Evolutionary conservation across 352 stramenopile genomes (phyloP), one percentile per base, ranked within the genome.

Genomic region (Pythium aphanidermatum): DNA sequence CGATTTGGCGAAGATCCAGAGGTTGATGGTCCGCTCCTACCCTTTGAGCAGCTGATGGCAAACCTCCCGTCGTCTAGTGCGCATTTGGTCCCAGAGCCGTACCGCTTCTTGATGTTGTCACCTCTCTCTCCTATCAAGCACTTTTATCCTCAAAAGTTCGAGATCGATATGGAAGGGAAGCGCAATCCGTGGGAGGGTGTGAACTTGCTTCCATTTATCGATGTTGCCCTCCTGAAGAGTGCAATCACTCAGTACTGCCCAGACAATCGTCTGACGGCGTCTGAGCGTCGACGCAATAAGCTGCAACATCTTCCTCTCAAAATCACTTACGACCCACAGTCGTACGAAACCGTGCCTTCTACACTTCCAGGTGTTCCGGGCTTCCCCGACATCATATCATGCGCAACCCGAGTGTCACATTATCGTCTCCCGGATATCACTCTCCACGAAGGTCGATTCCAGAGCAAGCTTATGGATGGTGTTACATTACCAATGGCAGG

Each of bases 191-290:
- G 97, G 97, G 97, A 99, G 80, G 96, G 96, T 8, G 96, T 99
- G 12, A 99, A 99, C 54, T 68, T 99, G 28, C 65, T 99, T 16
- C 95, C 96, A 14, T 99, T 99, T 58, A 99, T 99, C 60, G 94
- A 99, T 49, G 86, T 94, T 3, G 69, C 83, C 17, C 56, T 92
- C 29, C 58, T 99, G 8, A 89, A 92, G 30, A 58, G 88, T 27
- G 87, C 96, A 4, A 98, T 99, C 42, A 67, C 70, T 13, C 65
- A 95, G 26, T 79, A 97, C 50, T 98, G 92, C 43, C 91, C 95
- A 2, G 74, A 96, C 27, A 77, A 66, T 3, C 66, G 75, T n/a
- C 74, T 99, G 4, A 95, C 93, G 2, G 50, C 77, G 5, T 76
- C 87, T 0, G 96, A 99, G 56, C 72, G 60, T 5, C 51, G 62